A percentile compares a stretch with the other conserved stretches of the same genome.
These are phyloP conservation scores for Panicum hallii DNA, from an alignment of 202 grass and related monocot genomes.

Conservation along the genomic window DNA sequence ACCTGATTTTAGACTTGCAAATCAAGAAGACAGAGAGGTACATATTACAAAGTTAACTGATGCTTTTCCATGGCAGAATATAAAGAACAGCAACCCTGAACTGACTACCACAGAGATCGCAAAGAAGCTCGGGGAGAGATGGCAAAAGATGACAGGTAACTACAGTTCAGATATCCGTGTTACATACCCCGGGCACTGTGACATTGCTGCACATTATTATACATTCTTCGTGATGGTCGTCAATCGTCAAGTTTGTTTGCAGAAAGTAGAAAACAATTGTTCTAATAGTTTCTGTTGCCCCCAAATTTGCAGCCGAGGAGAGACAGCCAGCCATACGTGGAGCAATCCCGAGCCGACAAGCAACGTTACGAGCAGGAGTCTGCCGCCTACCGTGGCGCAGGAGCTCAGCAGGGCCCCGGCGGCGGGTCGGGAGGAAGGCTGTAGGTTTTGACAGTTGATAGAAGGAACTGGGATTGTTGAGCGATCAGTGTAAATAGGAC, in stretches of 20 bases:
- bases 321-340: slow-evolving; percentile 67
- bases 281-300: neutral
- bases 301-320: slow-evolving; percentile 65
- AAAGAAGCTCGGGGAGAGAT: slow-evolving; percentile 87
- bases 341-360: slow-evolving; percentile 65
- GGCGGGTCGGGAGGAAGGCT: slow-evolving; percentile 55
- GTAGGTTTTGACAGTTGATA: neutral
- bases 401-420: slow-evolving; percentile 41
- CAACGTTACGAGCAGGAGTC: slow-evolving; percentile 77
- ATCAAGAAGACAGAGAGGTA: neutral
- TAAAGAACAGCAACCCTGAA: slow-evolving; percentile 81
- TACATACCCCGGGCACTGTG: neutral
- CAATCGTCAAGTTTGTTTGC: neutral
- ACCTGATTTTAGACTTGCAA: neutral
- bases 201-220: neutral
- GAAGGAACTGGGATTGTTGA: neutral
- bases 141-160: slow-evolving; percentile 91
- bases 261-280: neutral
- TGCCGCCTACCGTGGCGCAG: slow-evolving; percentile 58
- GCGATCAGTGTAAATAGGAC: slow-evolving; percentile 4
- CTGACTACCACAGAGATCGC: slow-evolving; percentile 81
- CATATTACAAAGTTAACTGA: slow-evolving; percentile 2
- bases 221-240: neutral
- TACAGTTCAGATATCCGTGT: neutral
- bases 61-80: slow-evolving; percentile 61